Evolutionary conservation across 495 filamentous ascomycete species (phyloP), one percentile per base, ranked within the genome.

Genomic region (Penicillium coprophilum): DNA sequence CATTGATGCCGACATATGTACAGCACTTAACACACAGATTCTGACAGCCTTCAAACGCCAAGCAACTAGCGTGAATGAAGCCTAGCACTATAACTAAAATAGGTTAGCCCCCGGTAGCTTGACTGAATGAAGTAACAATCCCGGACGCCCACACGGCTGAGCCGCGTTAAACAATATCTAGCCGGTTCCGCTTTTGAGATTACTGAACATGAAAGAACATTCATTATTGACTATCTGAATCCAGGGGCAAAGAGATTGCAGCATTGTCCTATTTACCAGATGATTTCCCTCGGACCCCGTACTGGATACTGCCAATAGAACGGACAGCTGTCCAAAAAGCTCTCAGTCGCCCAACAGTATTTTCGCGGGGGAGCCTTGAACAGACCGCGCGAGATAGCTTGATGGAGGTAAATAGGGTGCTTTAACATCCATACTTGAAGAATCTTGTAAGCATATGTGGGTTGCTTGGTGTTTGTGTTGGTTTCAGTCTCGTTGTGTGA

Each of bases 361-460:
- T 32, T 50, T 8, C 20, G 6, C 7, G 48, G 48, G 7, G 48
- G 20, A 28, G 32, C 19, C 4, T 9, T 39, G 2, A 50, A 13
- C 17, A 36, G 15, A 28, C 32, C 32, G 2, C 34, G 24, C 11
- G 48, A n/a, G 24, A 50, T 28, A 24, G 31, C 30, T 20, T 39
- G 21, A 13, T n/a, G 30, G 6, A 50, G 15, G 13, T 17, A 15
- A 20, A 50, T 39, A 19, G 34, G 32, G 15, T 2, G 48, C 15
- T 34, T 50, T 7, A 50, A 39, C 48, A 50, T 50, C 48, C 48
- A 50, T 6, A 50, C 23, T n/a, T 50, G 48, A 15, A 4, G 31
- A 36, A 50, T 23, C 11, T 39, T n/a, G 32, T 50, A 40, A 13
- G 21, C 4, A 21, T 50, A 50, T n/a, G 2, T 17, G 7, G 15